phyloP scores from a whole-genome alignment of 192 early-diverging fungal genomes.

The Linderina pennispora region DNA sequence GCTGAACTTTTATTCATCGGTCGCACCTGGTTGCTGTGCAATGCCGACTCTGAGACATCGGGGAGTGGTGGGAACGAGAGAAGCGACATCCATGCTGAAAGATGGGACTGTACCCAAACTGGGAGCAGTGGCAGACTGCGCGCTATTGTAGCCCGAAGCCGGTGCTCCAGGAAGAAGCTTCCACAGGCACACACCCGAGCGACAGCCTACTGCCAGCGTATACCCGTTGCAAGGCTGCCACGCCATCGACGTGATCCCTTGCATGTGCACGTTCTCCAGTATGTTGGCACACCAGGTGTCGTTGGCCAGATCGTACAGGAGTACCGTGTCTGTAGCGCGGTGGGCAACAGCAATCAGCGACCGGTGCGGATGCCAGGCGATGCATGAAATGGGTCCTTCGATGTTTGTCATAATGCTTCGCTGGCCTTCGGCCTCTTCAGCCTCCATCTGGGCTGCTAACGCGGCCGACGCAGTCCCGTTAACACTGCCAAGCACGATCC shows the following conservation, averaged over 20 bases:
- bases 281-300: conserved; percentile 48
- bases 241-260: conserved; percentile 36
- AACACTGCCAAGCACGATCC: conserved; percentile 19
- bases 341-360: conserved; percentile 65
- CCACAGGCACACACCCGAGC: conserved; percentile 42
- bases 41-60: too few species aligned
- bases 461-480: conserved; percentile 21
- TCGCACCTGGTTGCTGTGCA: too few species aligned
- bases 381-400: conserved; percentile 45
- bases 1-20: too few species aligned
- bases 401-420: conserved; percentile 31
- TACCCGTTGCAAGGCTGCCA: conserved; percentile 46
- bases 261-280: conserved; percentile 35
- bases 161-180: conserved; percentile 17
- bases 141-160: too few species aligned
- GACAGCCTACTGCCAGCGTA: conserved; percentile 39
- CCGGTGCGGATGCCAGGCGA: conserved; percentile 73
- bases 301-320: conserved; percentile 60
- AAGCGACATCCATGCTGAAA: conserved; percentile 42
- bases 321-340: conserved; percentile 53
- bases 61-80: conserved; percentile 22
- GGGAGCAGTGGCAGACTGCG: too few species aligned
- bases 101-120: too few species aligned
- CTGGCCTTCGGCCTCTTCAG: conserved; percentile 14
- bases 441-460: conserved; percentile 11